Evolutionary conservation across 129 eudicot species (phyloP).

Genomic region (Daucus carota): DNA sequence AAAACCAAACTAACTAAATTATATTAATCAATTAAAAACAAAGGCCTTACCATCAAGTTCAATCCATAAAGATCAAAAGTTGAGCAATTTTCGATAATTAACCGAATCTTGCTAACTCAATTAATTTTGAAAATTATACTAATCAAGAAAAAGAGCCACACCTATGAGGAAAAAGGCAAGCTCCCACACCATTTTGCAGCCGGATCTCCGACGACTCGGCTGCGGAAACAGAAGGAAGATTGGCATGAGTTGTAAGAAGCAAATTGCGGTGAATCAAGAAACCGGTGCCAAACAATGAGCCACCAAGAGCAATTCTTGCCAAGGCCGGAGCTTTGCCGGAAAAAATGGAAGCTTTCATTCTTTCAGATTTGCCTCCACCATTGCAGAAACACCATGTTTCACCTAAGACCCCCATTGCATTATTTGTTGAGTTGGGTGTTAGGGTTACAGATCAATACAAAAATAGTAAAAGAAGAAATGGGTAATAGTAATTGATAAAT

Average conservation of each 20-base stretch:
- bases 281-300: slow-evolving; percentile 50
- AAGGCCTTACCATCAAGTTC: neutral
- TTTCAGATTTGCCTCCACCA: slow-evolving; percentile 78
- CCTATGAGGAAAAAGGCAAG: slow-evolving; percentile 85
- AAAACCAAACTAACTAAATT: neutral
- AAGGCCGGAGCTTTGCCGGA: slow-evolving; percentile 69
- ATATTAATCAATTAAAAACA: neutral
- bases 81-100: neutral
- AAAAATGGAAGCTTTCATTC: slow-evolving; percentile 60
- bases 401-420: slow-evolving; percentile 55
- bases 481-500: neutral
- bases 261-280: slow-evolving; percentile 78
- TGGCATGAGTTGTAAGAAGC: slow-evolving; percentile 80
- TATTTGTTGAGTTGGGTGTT: slow-evolving; percentile 4
- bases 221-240: slow-evolving; percentile 68
- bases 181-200: slow-evolving; percentile 70
- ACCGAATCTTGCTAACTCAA: neutral
- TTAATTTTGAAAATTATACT: neutral
- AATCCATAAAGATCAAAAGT: neutral
- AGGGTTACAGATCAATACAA: neutral
- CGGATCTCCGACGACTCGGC: slow-evolving; percentile 91
- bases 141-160: slow-evolving; percentile 15
- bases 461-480: neutral
- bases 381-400: slow-evolving; percentile 96
- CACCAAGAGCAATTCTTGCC: slow-evolving; percentile 43